phyloP scores from a whole-genome alignment of 805 yeast genomes.

The Metschnikowia aberdeeniae region DNA sequence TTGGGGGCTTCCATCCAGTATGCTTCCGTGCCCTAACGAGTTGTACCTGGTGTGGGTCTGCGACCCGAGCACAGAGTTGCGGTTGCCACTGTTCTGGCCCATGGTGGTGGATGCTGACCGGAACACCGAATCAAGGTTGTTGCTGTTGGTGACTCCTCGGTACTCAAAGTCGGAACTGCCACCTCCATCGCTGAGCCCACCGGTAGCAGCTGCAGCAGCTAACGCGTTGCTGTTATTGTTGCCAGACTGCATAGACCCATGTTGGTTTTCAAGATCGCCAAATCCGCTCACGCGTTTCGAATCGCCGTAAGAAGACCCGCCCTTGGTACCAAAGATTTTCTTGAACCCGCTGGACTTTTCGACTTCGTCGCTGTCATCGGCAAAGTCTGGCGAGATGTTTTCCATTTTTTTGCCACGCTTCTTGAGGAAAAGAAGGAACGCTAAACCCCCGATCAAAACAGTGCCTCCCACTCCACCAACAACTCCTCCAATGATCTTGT shows the following conservation, averaged over 20 bases:
- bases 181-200: slow-evolving; percentile 7
- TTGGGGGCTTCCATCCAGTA: slow-evolving; percentile 1
- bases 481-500: slow-evolving; percentile 41
- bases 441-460: slow-evolving; percentile 35
- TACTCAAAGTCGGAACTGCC: slow-evolving; percentile 34
- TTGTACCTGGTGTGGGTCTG: slow-evolving; percentile 14
- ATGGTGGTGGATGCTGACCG: slow-evolving; percentile 10
- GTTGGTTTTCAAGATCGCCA: slow-evolving; percentile 28
- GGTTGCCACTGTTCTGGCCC: slow-evolving; percentile 10
- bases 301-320: slow-evolving; percentile 10
- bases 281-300: slow-evolving; percentile 11
- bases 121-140: slow-evolving; percentile 41
- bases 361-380: slow-evolving; percentile 25
- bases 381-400: slow-evolving; percentile 44
- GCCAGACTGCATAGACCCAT: not conserved
- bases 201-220: slow-evolving; percentile 9
- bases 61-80: slow-evolving; percentile 9
- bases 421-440: slow-evolving; percentile 34
- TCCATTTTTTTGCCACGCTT: slow-evolving; percentile 28
- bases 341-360: slow-evolving; percentile 24
- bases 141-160: slow-evolving; percentile 41
- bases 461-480: slow-evolving; percentile 48
- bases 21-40: slow-evolving; percentile 8
- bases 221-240: not conserved
- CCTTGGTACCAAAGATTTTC: slow-evolving; percentile 28